Percentiles rank a stretch among this genome's conserved stretches.
Evolutionary conservation across 345 rosid genomes (phyloP).

Genomic region (Aethionema arabicum): DNA sequence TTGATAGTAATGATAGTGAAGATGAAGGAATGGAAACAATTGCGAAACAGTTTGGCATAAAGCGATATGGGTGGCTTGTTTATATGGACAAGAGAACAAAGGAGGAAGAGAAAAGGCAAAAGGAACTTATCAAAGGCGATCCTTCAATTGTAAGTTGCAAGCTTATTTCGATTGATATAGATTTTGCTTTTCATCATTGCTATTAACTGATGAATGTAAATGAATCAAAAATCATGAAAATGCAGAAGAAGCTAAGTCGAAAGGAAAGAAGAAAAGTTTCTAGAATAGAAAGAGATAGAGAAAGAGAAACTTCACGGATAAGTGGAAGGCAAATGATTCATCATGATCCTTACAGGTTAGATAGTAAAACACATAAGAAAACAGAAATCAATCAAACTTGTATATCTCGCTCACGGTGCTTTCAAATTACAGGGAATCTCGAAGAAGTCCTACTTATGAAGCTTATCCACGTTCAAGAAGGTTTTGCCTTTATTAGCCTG

Average conservation of each 20-base stretch:
- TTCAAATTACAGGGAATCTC: conserved; percentile 56
- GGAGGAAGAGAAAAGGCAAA: conserved; percentile 91
- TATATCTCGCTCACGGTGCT: conserved; percentile 22
- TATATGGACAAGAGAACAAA: conserved; percentile 92
- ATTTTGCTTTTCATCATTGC: conserved; percentile 12
- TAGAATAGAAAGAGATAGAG: conserved; percentile 89
- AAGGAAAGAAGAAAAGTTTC: conserved; percentile 98
- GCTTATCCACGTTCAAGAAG: conserved; percentile 89
- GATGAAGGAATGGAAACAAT: conserved; percentile 91
- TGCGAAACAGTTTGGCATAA: conserved; percentile 92
- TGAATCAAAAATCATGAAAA: conserved; percentile 27
- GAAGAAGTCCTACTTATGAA: conserved; percentile 95
- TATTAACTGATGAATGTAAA: conserved; percentile 13
- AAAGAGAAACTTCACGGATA: conserved; percentile 69
- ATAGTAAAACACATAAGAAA: neutral
- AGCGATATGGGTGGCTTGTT: conserved; percentile 97
- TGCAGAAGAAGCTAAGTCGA: conserved; percentile 90
- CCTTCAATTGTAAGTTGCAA: conserved; percentile 85
- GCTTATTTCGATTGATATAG: conserved; percentile 8
- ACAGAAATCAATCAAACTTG: neutral
- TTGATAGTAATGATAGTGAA: conserved; percentile 87
- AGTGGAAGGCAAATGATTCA: conserved; percentile 66
- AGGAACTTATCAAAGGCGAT: conserved; percentile 95
- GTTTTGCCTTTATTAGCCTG: conserved; percentile 37
- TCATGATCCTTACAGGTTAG: conserved; percentile 90